A percentile compares a stretch with the other conserved stretches of the same genome.
Conservation (phyloP, 495 filamentous ascomycete species). For the Aspergillus funiculosus region DNA sequence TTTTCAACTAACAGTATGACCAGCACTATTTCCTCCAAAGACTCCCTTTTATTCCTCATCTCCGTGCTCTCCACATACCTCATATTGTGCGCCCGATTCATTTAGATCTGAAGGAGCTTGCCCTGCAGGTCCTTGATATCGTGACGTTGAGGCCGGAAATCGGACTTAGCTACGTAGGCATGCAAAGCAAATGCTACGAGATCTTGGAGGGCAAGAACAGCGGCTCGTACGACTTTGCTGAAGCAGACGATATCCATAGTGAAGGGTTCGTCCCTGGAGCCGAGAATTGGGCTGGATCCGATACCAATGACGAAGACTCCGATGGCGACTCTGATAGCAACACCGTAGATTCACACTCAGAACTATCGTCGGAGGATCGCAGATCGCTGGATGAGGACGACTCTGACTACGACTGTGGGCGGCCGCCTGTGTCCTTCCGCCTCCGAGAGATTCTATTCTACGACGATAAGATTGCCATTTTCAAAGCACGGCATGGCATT, state of each 20-base stretch:
- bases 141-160: slow-evolving; percentile 83
- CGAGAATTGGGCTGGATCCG: slow-evolving; percentile 37
- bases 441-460: slow-evolving; percentile 84
- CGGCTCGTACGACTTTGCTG: slow-evolving; percentile 38
- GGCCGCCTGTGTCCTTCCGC: slow-evolving; percentile 51
- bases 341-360: slow-evolving; percentile 38
- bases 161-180: slow-evolving; percentile 76
- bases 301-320: slow-evolving; percentile 45
- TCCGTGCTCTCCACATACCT: slow-evolving; percentile 74
- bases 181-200: slow-evolving; percentile 79
- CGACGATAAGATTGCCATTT: slow-evolving; percentile 81
- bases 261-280: slow-evolving; percentile 40
- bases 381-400: slow-evolving; percentile 46
- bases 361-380: slow-evolving; percentile 32
- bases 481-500: slow-evolving; percentile 69
- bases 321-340: slow-evolving; percentile 39
- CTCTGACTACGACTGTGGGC: slow-evolving; percentile 44
- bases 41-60: slow-evolving; percentile 66
- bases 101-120: slow-evolving; percentile 62
- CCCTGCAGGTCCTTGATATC: slow-evolving; percentile 76
- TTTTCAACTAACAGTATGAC: slow-evolving; percentile 8
- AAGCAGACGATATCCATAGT: slow-evolving; percentile 33
- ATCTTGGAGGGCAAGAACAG: slow-evolving; percentile 63
- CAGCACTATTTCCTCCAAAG: slow-evolving; percentile 86
- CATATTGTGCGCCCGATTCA: slow-evolving; percentile 63